A percentile compares a stretch with the other conserved stretches of the same genome.
Evolutionary conservation across 2,329 filamentous ascomycete species (phyloP).

Genomic region (Venturia aucupariae): DNA sequence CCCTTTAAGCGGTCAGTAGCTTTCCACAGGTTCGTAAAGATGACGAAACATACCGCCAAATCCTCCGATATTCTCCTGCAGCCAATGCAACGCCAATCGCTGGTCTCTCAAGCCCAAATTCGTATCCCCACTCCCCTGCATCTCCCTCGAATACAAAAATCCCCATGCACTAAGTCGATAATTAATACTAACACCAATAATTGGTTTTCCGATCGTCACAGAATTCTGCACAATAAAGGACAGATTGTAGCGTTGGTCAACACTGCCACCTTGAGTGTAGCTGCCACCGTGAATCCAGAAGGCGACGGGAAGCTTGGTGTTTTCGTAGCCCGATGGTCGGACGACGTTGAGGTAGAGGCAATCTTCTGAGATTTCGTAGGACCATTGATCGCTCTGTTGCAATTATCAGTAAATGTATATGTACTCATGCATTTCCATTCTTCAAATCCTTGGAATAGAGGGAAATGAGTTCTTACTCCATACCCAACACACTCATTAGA

Average conservation of each 20-base stretch:
- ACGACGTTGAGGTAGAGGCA: constrained; percentile 56
- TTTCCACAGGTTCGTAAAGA: constrained; percentile 15
- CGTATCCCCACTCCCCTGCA: constrained; percentile 45
- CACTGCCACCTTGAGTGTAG: constrained; percentile 38
- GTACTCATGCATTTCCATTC: neutral
- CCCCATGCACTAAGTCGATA: constrained; percentile 60
- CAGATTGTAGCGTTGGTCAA: constrained; percentile 50
- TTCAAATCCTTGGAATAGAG: constrained; percentile 26
- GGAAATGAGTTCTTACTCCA: constrained; percentile 26
- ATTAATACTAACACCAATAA: constrained; percentile 42
- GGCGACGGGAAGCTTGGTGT: constrained; percentile 43
- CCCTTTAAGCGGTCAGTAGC: neutral
- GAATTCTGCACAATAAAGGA: constrained; percentile 46
- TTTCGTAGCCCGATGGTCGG: constrained; percentile 40
- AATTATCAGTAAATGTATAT: neutral
- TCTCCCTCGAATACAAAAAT: constrained; percentile 52
- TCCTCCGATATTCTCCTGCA: constrained; percentile 34
- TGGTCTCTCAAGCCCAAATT: constrained; percentile 37
- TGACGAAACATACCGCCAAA: constrained; percentile 26
- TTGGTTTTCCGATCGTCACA: constrained; percentile 30
- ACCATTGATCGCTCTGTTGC: constrained; percentile 15
- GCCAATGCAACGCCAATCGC: constrained; percentile 37
- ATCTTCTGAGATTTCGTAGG: constrained; percentile 31
- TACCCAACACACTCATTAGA: constrained; percentile 28
- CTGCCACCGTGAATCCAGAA: constrained; percentile 51